Base-by-base conservation (phyloP, 1,284 basidiomycete species). In the Ceratobasidium sp. region DNA sequence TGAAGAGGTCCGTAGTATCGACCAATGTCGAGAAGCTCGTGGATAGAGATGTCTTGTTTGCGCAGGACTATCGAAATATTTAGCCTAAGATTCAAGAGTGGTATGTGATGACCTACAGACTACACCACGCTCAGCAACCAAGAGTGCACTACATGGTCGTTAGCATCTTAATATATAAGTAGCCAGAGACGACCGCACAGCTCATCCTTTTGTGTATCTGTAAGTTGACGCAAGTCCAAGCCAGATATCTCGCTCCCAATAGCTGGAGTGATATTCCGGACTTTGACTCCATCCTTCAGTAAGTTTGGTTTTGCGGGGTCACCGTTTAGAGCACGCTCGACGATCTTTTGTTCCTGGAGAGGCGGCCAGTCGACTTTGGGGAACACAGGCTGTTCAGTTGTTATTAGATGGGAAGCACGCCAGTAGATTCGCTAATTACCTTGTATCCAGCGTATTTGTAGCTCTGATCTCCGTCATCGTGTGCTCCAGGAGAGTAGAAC, bases 1-100 rank as follows among this genome's bases (percentile, higher is more conserved):
- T 94, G 92, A 62, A 94, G 85, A 34, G 90, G 91, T 9, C 92
- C 92, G 76, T 86, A 93, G 79, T 94, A 83, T 16, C 86, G 85
- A 9, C 86, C 91, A 74, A 94, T 83, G n/a, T 89, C 87, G 18
- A 93, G 86, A 77, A 94, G 91, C 73, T 90, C 84, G 71, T 90
- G 84, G 73, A 83, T 80, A 2, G 90, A 90, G 75, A 80, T 50
- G 28, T 74, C 73, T 74, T 80, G 78, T 64, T 80, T 80, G 59
- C 81, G 78, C 77, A 80, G 79, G 72, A 82, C 77, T 75, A 73
- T 48, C 21, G 26, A 14, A 16, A 32, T 65, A n/a, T n/a, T 5
- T 4, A 32, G 9, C 50, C 16, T 45, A n/a, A 3, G n/a, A n/a
- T n/a, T 4, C 18, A 10, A 18, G 16, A 18, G 16, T 12, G 9